Evolutionary conservation across 139 green algal species (phyloP).

Genomic region (Haematococcus sp.): DNA sequence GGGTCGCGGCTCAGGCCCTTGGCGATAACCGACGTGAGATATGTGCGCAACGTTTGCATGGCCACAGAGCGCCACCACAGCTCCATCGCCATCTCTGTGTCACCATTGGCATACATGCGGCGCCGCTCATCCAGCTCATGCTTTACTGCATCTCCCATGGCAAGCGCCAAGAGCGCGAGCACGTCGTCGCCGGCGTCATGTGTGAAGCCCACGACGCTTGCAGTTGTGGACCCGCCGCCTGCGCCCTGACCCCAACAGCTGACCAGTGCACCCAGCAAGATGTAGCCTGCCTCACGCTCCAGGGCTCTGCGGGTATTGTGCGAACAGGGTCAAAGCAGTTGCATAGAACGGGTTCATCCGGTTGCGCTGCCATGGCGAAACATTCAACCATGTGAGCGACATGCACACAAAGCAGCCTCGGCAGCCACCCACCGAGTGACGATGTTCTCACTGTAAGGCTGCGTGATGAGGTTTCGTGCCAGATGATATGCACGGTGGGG

Average conservation of each 20-base stretch:
- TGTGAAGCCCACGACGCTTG: neutral
- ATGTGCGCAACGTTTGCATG: slow-evolving; percentile 63
- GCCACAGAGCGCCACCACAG: slow-evolving; percentile 75
- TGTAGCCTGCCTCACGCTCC: slow-evolving; percentile 69
- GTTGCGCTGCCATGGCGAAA: no score
- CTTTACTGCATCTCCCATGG: slow-evolving; percentile 42
- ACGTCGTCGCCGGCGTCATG: slow-evolving; percentile 15
- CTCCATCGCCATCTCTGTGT: slow-evolving; percentile 61
- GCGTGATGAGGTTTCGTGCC: slow-evolving; percentile 50
- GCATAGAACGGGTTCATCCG: no score
- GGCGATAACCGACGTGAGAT: slow-evolving; percentile 34
- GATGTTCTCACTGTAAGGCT: slow-evolving; percentile 17
- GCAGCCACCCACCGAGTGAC: neutral
- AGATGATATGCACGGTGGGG: slow-evolving; percentile 39
- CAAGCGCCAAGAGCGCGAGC: slow-evolving; percentile 51
- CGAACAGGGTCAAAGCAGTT: no score
- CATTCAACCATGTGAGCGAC: slow-evolving; percentile 5
- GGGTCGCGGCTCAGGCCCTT: neutral
- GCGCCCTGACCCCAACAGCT: neutral
- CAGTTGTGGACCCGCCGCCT: neutral
- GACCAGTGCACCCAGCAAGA: slow-evolving; percentile 64
- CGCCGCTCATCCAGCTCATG: slow-evolving; percentile 42
- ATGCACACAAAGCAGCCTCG: neutral
- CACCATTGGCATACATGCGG: slow-evolving; percentile 22
- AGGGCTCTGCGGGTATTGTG: slow-evolving; percentile 22